These are phyloP conservation scores for Penicillium manginii DNA, from an alignment of 495 filamentous ascomycete genomes.

Conservation along the genomic window DNA sequence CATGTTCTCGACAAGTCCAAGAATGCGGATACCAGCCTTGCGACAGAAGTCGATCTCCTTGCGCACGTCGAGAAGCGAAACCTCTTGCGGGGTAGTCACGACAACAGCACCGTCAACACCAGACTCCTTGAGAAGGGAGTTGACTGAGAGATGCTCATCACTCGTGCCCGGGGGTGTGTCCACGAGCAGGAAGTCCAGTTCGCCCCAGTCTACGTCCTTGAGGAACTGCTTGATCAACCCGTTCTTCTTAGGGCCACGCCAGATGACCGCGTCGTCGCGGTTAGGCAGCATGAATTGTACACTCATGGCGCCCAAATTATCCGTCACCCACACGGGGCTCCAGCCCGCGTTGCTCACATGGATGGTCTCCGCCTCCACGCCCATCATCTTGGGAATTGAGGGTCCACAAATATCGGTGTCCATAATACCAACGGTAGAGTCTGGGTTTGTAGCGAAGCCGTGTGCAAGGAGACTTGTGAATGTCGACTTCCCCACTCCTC, in stretches of 20 bases:
- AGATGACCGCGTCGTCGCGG: conserved; percentile 91
- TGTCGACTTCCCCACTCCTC: conserved; percentile 94
- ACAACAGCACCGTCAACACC: conserved; percentile 92
- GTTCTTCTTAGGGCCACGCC: conserved; percentile 98
- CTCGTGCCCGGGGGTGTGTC: conserved; percentile 95
- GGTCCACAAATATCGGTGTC: conserved; percentile 97
- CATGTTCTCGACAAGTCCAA: conserved; percentile 98
- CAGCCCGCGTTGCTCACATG: conserved; percentile 83
- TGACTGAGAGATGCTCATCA: conserved; percentile 94
- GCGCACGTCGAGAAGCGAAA: conserved; percentile 87
- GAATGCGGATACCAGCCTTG: conserved; percentile 85
- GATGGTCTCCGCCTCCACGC: conserved; percentile 88
- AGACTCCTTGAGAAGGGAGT: conserved; percentile 81
- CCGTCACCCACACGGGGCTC: conserved; percentile 91
- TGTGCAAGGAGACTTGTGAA: conserved; percentile 86
- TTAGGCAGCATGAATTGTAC: conserved; percentile 97
- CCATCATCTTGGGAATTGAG: conserved; percentile 97
- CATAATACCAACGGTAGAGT: conserved; percentile 84
- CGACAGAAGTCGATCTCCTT: conserved; percentile 97
- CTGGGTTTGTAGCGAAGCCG: conserved; percentile 78
- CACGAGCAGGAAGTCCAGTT: conserved; percentile 88
- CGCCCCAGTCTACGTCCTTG: conserved; percentile 97
- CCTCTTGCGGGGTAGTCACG: conserved; percentile 94
- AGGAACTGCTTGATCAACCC: conserved; percentile 96
- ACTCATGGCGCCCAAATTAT: conserved; percentile 92